Evolutionary conservation across 2,329 filamentous ascomycete species (phyloP).

Genomic region (Hymenoscyphus albidus): DNA sequence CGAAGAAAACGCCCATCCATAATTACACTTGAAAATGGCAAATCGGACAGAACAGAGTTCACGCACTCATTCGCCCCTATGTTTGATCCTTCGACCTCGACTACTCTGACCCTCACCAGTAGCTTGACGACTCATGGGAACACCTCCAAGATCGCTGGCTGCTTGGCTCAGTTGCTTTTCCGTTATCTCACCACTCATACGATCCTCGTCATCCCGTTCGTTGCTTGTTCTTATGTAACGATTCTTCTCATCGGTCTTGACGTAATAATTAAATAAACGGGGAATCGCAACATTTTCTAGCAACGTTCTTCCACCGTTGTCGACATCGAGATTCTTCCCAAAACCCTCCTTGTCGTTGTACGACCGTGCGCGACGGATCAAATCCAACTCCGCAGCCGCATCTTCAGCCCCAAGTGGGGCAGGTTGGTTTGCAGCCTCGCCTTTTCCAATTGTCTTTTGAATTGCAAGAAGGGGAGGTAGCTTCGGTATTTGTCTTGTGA

Average conservation of each 20-base stretch:
- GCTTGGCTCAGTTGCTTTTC: conserved; percentile 20
- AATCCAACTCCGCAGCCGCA: conserved; percentile 30
- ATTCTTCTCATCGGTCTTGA: conserved; percentile 18
- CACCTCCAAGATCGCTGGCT: conserved; percentile 14
- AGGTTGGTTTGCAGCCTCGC: conserved; percentile 21
- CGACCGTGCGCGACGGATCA: conserved; percentile 28
- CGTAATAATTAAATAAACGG: conserved; percentile 19
- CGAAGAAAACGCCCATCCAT: conserved; percentile 1
- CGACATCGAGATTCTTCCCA: conserved; percentile 32
- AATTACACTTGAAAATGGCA: conserved; percentile 1
- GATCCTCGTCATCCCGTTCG: conserved; percentile 15
- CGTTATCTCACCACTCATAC: conserved; percentile 14
- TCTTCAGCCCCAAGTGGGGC: conserved; percentile 28
- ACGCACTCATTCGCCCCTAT: conserved; percentile 25
- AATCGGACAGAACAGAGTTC: background rate
- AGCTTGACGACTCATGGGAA: conserved; percentile 13
- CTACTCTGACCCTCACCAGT: conserved; percentile 18
- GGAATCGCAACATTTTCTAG: conserved; percentile 26
- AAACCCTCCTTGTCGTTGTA: conserved; percentile 32
- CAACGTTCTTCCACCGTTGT: conserved; percentile 27
- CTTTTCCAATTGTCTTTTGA: conserved; percentile 28
- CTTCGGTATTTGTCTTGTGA: conserved; percentile 31
- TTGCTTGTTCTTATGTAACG: conserved; percentile 9
- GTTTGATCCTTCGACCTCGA: conserved; percentile 27
- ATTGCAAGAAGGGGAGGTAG: conserved; percentile 30